Evolutionary conservation across 2,329 filamentous ascomycete genomes (phyloP).

Genomic region (Pseudocercospora pini-densiflorae): DNA sequence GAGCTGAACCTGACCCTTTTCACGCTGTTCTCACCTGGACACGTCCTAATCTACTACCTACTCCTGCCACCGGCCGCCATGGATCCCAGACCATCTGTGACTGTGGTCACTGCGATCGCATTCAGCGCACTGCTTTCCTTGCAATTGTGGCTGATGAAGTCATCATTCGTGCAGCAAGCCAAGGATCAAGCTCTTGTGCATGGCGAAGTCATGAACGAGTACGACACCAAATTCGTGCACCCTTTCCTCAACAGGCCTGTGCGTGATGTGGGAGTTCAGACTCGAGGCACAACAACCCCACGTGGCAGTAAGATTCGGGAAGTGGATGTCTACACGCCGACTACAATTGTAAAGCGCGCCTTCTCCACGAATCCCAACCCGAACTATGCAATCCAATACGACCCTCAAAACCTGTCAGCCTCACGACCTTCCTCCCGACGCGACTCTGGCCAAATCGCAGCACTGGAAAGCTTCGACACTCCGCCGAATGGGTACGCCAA

Average conservation of each 20-base stretch:
- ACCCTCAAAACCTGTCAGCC: constrained; percentile 60
- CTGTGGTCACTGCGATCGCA: constrained; percentile 80
- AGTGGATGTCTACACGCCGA: constrained; percentile 66
- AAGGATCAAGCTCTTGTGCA: constrained; percentile 86
- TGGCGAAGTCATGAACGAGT: constrained; percentile 91
- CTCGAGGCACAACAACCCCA: constrained; percentile 51
- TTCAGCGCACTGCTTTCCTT: constrained; percentile 75
- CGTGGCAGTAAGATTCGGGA: constrained; percentile 44
- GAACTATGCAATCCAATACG: constrained; percentile 70
- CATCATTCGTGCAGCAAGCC: constrained; percentile 78
- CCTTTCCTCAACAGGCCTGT: constrained; percentile 83
- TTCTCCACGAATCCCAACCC: constrained; percentile 85
- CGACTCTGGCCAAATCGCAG: constrained; percentile 25
- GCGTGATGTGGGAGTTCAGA: constrained; percentile 78
- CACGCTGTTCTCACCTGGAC: constrained; percentile 89
- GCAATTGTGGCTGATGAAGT: constrained; percentile 75
- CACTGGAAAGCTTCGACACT: constrained; percentile 24
- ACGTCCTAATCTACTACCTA: constrained; percentile 87
- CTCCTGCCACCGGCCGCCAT: constrained; percentile 78
- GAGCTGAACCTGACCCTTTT: constrained; percentile 82
- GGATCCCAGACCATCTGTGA: constrained; percentile 82
- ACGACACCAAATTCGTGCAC: constrained; percentile 94
- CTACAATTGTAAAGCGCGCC: constrained; percentile 69
- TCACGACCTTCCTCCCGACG: constrained; percentile 24
- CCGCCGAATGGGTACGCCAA: constrained; percentile 34